Base-by-base conservation (phyloP, 2,329 filamentous ascomycete species). In the Alternaria viburni region DNA sequence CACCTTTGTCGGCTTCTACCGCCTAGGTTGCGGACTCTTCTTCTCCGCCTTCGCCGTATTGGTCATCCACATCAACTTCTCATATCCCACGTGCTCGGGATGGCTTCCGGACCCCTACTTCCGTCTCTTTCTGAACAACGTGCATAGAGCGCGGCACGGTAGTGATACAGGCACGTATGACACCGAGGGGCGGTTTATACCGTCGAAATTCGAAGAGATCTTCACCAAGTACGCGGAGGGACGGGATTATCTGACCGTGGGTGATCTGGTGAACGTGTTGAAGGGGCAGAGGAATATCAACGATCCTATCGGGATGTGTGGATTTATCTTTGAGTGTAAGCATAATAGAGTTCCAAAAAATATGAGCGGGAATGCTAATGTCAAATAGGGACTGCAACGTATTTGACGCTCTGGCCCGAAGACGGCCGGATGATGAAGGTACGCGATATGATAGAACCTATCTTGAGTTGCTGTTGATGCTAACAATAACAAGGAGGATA, bases 391-490 rank as follows among this genome's bases (percentile, higher is more conserved):
- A 68, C 81, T 3, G 84, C 84, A 0, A 84, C 84, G 1, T 87
- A 85, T 60, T 69, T 88, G 15, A 77, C 89, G 47, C 76, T 88
- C 6, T 85, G 83, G 83, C 86, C 87, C 0, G 81, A 83, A 44
- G 85, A 89, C 70, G 87, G 87, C 0, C 79, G 80, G 54, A 82
- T 89, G 77, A 81, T 76, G 70, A 89, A 89, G 55, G 62, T 65
- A 17, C 21, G 51, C 25, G 17, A 21, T 12, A 17, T 11, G 4
- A 30, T 1, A 3, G 7, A 30, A n/a, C 1, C 23, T 43, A 11
- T 23, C 2, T 36, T 26, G 11, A 11, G 10, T 41, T 52, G 6
- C 13, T 36, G 2, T 8, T 21, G 5, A 41, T 32, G n/a, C 44
- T 56, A 21, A 36, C 28, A 45, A 8, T 12, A 17, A 21, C 2